phyloP scores from a whole-genome alignment of 2,329 filamentous ascomycete genomes.

The Daldinia sp. region DNA sequence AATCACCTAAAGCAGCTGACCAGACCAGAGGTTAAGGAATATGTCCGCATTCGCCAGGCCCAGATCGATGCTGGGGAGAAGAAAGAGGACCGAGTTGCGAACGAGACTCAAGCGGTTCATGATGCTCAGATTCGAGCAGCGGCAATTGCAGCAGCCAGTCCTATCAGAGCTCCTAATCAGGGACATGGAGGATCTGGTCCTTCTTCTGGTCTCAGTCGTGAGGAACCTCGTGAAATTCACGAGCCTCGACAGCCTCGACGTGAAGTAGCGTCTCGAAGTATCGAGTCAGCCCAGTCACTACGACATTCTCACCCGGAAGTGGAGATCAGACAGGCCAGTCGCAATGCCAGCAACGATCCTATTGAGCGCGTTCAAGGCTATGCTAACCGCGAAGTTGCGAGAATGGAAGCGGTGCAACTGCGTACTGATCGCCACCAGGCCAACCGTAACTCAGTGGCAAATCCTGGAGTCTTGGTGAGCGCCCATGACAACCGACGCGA shows the following conservation, averaged over 20 bases:
- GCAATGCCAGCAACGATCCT: constrained; percentile 50
- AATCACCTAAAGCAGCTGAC: constrained; percentile 64
- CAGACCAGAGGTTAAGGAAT: constrained; percentile 71
- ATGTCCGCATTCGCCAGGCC: constrained; percentile 70
- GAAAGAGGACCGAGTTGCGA: constrained; percentile 60
- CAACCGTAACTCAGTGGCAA: constrained; percentile 54
- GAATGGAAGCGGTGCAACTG: constrained; percentile 64
- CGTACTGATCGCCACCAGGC: constrained; percentile 63
- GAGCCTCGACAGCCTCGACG: constrained; percentile 61
- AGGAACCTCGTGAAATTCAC: constrained; percentile 41
- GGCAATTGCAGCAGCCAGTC: constrained; percentile 40
- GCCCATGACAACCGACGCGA: constrained; percentile 49
- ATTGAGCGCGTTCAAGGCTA: constrained; percentile 63
- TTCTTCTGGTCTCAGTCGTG: constrained; percentile 36
- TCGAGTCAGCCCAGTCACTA: constrained; percentile 46
- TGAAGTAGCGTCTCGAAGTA: constrained; percentile 49
- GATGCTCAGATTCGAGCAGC: constrained; percentile 54
- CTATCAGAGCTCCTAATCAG: constrained; percentile 34
- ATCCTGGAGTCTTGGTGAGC: constrained; percentile 4
- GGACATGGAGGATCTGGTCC: constrained; percentile 29
- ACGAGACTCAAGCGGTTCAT: constrained; percentile 62
- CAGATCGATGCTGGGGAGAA: constrained; percentile 68
- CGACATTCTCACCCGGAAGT: constrained; percentile 53
- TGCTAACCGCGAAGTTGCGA: constrained; percentile 65
- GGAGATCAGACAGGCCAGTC: constrained; percentile 54